These are phyloP conservation scores for Handroanthus guayacan DNA, from an alignment of 257 asterid genomes.

Conservation along the genomic window DNA sequence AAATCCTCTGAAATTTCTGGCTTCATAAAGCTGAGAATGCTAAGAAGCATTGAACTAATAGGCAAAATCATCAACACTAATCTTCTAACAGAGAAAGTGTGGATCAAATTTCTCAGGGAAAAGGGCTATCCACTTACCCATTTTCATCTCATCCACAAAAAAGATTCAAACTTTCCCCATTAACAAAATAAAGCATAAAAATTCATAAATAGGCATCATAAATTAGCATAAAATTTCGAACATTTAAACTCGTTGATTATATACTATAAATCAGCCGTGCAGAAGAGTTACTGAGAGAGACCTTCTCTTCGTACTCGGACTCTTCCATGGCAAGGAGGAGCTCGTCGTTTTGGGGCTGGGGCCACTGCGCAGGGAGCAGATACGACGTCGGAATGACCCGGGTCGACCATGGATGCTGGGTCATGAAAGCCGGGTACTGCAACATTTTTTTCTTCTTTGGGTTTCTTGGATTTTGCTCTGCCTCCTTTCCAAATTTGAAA, in stretches of 20 bases:
- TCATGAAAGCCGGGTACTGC: conserved; percentile 85
- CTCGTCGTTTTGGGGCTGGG: conserved; percentile 85
- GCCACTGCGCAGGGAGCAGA: conserved; percentile 88
- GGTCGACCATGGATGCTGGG: conserved; percentile 77
- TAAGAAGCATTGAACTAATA: not conserved
- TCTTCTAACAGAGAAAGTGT: not conserved
- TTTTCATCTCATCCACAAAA: not conserved
- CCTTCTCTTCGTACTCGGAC: conserved; percentile 89
- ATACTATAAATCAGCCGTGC: not conserved
- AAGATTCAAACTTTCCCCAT: not conserved
- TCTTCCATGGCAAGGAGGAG: conserved; percentile 91
- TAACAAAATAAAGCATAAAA: not conserved
- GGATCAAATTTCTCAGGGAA: not conserved
- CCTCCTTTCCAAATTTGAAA: not conserved
- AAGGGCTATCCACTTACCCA: not conserved
- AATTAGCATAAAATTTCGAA: conserved; percentile 3
- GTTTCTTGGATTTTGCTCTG: not conserved
- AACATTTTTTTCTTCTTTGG: conserved; percentile 43
- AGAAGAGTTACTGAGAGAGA: conserved; percentile 23
- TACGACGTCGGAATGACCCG: conserved; percentile 83
- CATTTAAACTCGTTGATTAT: not conserved
- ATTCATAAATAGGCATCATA: conserved; percentile 15
- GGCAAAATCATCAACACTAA: not conserved
- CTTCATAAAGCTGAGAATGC: not conserved
- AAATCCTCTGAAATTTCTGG: not conserved